Base-by-base conservation (phyloP, 1,284 basidiomycete genomes). In the Paramarasmius palmivorus region DNA sequence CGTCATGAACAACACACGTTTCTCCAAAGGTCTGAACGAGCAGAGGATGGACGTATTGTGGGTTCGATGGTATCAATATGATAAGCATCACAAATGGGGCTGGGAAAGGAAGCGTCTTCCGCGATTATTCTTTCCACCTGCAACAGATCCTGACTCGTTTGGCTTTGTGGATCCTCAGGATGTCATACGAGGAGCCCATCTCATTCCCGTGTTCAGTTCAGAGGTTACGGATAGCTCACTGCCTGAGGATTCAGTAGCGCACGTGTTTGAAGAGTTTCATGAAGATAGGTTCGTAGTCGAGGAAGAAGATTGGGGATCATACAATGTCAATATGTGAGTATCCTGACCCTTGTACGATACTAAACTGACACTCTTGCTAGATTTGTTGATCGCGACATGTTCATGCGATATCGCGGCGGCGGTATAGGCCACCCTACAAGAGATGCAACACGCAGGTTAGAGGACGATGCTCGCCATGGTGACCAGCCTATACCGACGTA, bases 101-200 rank as follows among this genome's bases (percentile, higher is more conserved):
- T 64, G 57, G 37, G 32, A 53, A 6, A 23, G 42, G 9, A 49
- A 53, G 12, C 59, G 62, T 1, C 55, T 64, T 3, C 57, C 49
- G 23, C 61, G 61, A 4, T 15, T 70, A 20, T 44, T 47, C 5
- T 69, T 67, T 41, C 37, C 63, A 20, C 49, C 52, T 1, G 50
- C 54, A 23, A 32, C 39, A 1, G 55, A 64, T 29, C 46, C 37
- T 0, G 38, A 60, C 6, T 61, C 66, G 0, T 72, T 68, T 45
- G 64, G 62, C 0, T 72, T 72, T 55, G 37, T 72, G 15, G 59
- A 70, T 52, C 70, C 69, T 0, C 35, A 47, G 1, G 53, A 63
- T 12, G 62, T 72, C 2, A 51, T 71, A 12, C 64, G 64, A 2
- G 66, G 53, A 0, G 54, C 54, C 0, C 67, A 73, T 41, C 39